Evolutionary conservation across 2,329 filamentous ascomycete genomes (phyloP).

Genomic region (Paecilomyces niveus): DNA sequence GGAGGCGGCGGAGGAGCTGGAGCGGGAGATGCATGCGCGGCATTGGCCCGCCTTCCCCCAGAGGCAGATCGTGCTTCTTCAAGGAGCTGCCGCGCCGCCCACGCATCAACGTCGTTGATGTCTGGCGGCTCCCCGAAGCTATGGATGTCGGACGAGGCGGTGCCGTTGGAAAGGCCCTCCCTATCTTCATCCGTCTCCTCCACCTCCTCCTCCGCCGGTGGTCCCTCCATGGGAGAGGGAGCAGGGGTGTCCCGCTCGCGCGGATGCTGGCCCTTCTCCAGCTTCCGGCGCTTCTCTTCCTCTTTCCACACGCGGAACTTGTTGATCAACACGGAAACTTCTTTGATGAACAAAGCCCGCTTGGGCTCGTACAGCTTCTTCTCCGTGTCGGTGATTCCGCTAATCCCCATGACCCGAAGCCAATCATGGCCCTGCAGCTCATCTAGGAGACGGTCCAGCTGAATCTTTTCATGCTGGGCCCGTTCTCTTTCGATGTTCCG

Average conservation of each 20-base stretch:
- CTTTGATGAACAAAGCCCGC: slow-evolving; percentile 73
- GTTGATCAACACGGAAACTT: slow-evolving; percentile 72
- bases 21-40: slow-evolving; percentile 6
- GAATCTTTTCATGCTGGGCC: slow-evolving; percentile 59
- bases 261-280: slow-evolving; percentile 62
- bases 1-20: slow-evolving; percentile 16
- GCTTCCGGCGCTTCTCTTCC: slow-evolving; percentile 77
- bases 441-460: slow-evolving; percentile 63
- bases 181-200: slow-evolving; percentile 14
- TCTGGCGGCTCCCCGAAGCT: slow-evolving; percentile 52
- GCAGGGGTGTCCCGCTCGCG: slow-evolving; percentile 3
- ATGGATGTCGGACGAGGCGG: slow-evolving; percentile 11
- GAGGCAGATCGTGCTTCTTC: slow-evolving; percentile 59
- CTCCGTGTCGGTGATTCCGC: slow-evolving; percentile 72
- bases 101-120: slow-evolving; percentile 63
- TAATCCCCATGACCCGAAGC: slow-evolving; percentile 86
- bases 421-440: slow-evolving; percentile 87
- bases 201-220: slow-evolving; percentile 32
- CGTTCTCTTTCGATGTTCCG: slow-evolving; percentile 61
- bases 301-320: slow-evolving; percentile 86
- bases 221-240: slow-evolving; percentile 7
- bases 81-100: slow-evolving; percentile 66
- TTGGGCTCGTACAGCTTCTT: slow-evolving; percentile 84
- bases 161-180: slow-evolving; percentile 10
- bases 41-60: slow-evolving; percentile 24